Percentiles rank a stretch among this genome's conserved stretches.
Evolutionary conservation across 495 filamentous ascomycete species (phyloP).

Genomic region (Saxophila tyrrhenica): DNA sequence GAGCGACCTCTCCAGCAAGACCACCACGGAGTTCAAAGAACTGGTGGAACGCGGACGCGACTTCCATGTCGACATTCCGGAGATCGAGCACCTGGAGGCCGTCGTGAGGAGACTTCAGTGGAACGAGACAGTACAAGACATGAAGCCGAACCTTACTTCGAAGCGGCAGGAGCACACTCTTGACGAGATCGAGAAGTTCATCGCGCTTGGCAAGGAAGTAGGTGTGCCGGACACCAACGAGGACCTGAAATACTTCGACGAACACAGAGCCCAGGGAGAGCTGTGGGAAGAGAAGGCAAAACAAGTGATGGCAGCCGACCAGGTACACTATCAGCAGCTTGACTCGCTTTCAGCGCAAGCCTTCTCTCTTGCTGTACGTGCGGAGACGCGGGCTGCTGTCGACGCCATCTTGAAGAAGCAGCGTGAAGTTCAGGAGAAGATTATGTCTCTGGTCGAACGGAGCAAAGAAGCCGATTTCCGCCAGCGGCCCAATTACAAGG

Average conservation of each 20-base stretch:
- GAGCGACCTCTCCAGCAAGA: conserved; percentile 44
- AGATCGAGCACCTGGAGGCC: conserved; percentile 73
- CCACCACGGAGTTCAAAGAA: conserved; percentile 71
- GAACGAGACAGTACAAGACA: conserved; percentile 57
- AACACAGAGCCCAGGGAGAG: conserved; percentile 62
- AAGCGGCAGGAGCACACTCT: conserved; percentile 48
- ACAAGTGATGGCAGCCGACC: conserved; percentile 80
- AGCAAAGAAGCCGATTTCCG: conserved; percentile 62
- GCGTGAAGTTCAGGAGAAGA: conserved; percentile 82
- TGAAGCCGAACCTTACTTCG: conserved; percentile 10
- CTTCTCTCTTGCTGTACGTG: conserved; percentile 66
- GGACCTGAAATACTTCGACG: conserved; percentile 60
- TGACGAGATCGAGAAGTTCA: conserved; percentile 64
- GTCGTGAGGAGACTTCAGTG: conserved; percentile 79
- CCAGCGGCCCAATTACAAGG: conserved; percentile 78
- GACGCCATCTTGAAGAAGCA: conserved; percentile 94
- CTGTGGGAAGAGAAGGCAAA: conserved; percentile 90
- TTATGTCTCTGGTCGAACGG: conserved; percentile 64
- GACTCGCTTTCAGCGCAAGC: conserved; percentile 75
- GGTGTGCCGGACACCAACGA: conserved; percentile 68
- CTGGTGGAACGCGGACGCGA: conserved; percentile 74
- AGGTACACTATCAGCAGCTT: conserved; percentile 85
- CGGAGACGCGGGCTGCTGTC: conserved; percentile 68
- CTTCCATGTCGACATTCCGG: conserved; percentile 91
- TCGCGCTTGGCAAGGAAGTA: conserved; percentile 62